Evolutionary conservation across 352 stramenopile species (phyloP).

Genomic region (Pythium biforme): DNA sequence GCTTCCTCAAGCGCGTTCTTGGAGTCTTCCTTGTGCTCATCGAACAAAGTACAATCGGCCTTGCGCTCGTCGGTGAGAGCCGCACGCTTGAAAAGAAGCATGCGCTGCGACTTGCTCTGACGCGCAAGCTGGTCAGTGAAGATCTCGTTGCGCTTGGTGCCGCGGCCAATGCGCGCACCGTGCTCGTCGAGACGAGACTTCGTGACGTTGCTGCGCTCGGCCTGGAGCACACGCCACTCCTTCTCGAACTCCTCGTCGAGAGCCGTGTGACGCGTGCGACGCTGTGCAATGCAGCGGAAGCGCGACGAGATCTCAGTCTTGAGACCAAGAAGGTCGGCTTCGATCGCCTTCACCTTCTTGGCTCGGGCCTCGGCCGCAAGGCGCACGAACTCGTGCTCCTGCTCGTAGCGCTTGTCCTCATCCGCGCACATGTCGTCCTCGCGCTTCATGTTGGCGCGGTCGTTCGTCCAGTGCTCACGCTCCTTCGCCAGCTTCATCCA

Average conservation of each 20-base stretch:
- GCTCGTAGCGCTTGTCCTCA: slow-evolving; percentile 79
- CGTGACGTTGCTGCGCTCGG: slow-evolving; percentile 58
- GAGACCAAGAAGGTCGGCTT: slow-evolving; percentile 68
- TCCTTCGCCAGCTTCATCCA: slow-evolving; percentile 90
- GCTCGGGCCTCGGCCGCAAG: slow-evolving; percentile 68
- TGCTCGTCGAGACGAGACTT: slow-evolving; percentile 68
- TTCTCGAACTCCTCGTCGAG: slow-evolving; percentile 84
- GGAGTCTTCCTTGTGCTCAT: slow-evolving; percentile 84
- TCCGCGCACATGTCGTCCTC: slow-evolving; percentile 87
- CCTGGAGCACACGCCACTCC: slow-evolving; percentile 80
- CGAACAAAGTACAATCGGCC: slow-evolving; percentile 74
- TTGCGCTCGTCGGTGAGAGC: slow-evolving; percentile 85
- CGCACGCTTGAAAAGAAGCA: slow-evolving; percentile 86
- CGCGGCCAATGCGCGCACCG: slow-evolving; percentile 58
- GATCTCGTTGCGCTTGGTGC: slow-evolving; percentile 85
- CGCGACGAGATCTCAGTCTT: slow-evolving; percentile 81
- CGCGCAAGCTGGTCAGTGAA: slow-evolving; percentile 76
- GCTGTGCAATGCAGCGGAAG: slow-evolving; percentile 69
- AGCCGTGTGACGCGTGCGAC: slow-evolving; percentile 64
- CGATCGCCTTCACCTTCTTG: slow-evolving; percentile 84
- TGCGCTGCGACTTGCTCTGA: slow-evolving; percentile 81
- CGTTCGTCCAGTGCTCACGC: slow-evolving; percentile 86
- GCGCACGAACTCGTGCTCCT: slow-evolving; percentile 84
- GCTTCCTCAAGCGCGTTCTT: slow-evolving; percentile 73
- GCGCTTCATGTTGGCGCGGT: slow-evolving; percentile 87